Evolutionary conservation across 139 green algal species (phyloP).

Genomic region (Parachlorella kessleri): DNA sequence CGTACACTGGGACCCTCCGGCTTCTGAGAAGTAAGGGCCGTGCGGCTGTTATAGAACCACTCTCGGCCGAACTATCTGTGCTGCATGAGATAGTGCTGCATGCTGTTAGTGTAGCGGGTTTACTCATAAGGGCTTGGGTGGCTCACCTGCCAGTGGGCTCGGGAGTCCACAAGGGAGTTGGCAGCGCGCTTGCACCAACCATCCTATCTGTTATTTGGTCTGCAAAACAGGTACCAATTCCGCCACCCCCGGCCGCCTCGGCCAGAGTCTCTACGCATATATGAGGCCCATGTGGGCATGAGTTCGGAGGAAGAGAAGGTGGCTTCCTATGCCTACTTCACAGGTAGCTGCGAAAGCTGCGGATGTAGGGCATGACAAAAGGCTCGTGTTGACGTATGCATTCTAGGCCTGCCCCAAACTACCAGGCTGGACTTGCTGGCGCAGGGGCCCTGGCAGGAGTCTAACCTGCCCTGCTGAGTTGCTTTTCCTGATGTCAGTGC

Average conservation of each 20-base stretch:
- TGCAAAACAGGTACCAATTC: constrained; percentile 8
- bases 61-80: too few relatives aligned
- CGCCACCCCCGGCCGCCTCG: constrained; percentile 57
- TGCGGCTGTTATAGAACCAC: not conserved
- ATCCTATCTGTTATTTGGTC: not conserved
- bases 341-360: constrained; percentile 33
- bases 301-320: constrained; percentile 73
- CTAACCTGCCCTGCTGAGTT: not conserved
- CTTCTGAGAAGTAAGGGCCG: constrained; percentile 32
- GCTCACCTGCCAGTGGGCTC: too few relatives aligned
- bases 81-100: too few relatives aligned
- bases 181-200: not conserved
- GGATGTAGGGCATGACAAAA: not conserved
- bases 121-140: too few relatives aligned
- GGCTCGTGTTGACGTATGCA: not conserved
- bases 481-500: not conserved
- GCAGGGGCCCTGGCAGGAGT: not conserved
- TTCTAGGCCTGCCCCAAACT: too few relatives aligned
- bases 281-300: constrained; percentile 99
- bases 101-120: too few relatives aligned
- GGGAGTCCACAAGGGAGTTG: too few relatives aligned
- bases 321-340: constrained; percentile 86
- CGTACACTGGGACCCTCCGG: constrained; percentile 90
- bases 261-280: constrained; percentile 79
- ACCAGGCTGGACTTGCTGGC: not conserved